Evolutionary conservation across 2,329 filamentous ascomycete genomes (phyloP).

Genomic region (Botrytis cinerea): DNA sequence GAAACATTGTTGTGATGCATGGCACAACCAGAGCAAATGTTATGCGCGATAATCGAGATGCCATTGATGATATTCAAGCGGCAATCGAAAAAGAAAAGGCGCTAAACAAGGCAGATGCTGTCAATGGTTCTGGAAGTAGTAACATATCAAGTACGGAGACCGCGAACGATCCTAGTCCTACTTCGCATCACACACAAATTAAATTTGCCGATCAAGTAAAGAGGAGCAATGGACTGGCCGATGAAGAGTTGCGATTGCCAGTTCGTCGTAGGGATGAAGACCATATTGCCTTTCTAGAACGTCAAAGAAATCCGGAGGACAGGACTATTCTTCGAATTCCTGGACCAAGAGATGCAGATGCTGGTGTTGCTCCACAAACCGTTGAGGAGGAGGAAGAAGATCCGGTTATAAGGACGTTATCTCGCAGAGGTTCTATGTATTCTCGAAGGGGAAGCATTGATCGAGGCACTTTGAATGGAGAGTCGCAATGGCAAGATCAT

Average conservation of each 20-base stretch:
- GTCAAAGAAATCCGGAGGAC: constrained; percentile 73
- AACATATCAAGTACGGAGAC: constrained; percentile 28
- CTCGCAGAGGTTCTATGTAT: constrained; percentile 30
- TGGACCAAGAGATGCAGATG: constrained; percentile 85
- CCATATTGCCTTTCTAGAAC: constrained; percentile 85
- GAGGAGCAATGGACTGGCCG: constrained; percentile 56
- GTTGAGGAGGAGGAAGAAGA: constrained; percentile 46
- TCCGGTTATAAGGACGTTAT: constrained; percentile 27
- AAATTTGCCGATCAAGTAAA: constrained; percentile 69
- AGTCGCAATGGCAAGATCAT: constrained; percentile 37
- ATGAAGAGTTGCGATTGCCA: constrained; percentile 54
- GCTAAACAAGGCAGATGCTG: constrained; percentile 29
- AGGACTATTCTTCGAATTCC: constrained; percentile 82
- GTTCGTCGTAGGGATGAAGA: constrained; percentile 64
- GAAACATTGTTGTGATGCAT: constrained; percentile 67
- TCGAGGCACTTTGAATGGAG: constrained; percentile 24
- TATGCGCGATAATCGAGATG: constrained; percentile 61
- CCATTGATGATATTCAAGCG: constrained; percentile 36
- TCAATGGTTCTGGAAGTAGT: constrained; percentile 29
- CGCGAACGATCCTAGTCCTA: constrained; percentile 18
- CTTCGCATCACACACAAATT: constrained; percentile 44
- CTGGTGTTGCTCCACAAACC: constrained; percentile 69
- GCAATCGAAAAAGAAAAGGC: constrained; percentile 29
- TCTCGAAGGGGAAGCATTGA: constrained; percentile 26
- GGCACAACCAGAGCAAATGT: constrained; percentile 52